Evolutionary conservation across 768 basidiomycete species (phyloP), one percentile per base, ranked within the genome.

Genomic region (Mrakia frigida): DNA sequence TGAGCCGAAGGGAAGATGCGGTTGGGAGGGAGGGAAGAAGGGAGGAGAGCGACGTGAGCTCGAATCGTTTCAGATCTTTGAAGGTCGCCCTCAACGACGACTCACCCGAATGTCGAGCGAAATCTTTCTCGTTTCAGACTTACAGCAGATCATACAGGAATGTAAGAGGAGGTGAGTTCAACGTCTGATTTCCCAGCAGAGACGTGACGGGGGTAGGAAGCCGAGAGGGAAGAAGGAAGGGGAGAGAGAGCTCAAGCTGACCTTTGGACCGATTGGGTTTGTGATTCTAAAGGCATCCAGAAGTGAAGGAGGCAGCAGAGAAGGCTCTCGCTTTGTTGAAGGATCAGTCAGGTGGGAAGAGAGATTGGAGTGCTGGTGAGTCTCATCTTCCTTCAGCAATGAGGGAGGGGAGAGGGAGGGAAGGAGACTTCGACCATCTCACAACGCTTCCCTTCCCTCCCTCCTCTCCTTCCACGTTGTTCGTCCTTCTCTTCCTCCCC

Each of bases 301-400:
- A 97, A 82, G 92, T 97, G 80, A 91, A 92, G 81, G 94, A 96
- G 88, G 93, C 93, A 37, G 92, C 93, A 37, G 93, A 95, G 83
- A 93, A 92, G 83, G 92, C 93, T 2, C 82, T 95, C 33, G 87
- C 90, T 0, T 90, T 94, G 35, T 86, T 95, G 16, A 87, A 90
- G 79, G 87, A 91, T n/a, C 91, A 75, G 37, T 92, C 92, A 75
- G 90, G 91, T 81, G 91, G 90, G 3, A 90, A 88, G 0, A 86
- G 87, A 7, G 89, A 87, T 79, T 83, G 93, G 60, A 87, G 90
- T n/a, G 89, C 90, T 81, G 92, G 92, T 92, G 80, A 73, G 87
- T 85, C 3, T 21, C 28, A 73, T 70, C 10, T 10, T 41, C 13
- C 73, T 33, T 31, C 28, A 37, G 6, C 6, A 23, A 6, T 9